phyloP scores from a whole-genome alignment of 2,329 filamentous ascomycete genomes.

The Aspergillus sclerotialis region DNA sequence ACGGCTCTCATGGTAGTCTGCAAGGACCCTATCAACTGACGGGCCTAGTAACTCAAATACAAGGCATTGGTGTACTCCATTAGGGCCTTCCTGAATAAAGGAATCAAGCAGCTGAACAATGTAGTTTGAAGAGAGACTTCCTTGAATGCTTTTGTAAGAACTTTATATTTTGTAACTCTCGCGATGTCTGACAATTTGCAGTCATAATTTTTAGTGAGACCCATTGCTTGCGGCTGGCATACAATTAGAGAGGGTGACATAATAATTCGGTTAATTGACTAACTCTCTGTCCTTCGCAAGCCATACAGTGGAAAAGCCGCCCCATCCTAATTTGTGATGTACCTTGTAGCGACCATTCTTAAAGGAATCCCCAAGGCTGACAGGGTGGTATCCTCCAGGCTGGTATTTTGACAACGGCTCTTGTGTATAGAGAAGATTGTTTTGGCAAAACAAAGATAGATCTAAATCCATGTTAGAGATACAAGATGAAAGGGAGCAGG shows the following conservation, averaged over 20 bases:
- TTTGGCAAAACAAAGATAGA: constrained; percentile 12
- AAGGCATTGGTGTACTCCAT: constrained; percentile 28
- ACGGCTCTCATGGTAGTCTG: constrained; percentile 10
- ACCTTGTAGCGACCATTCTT: constrained; percentile 36
- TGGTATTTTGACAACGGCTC: constrained; percentile 24
- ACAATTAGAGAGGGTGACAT: constrained; percentile 9
- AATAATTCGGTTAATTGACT: constrained; percentile 4
- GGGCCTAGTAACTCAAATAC: constrained; percentile 28
- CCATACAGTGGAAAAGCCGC: constrained; percentile 42
- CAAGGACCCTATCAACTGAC: constrained; percentile 17
- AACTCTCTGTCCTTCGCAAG: constrained; percentile 30
- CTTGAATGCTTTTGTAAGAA: constrained; percentile 5
- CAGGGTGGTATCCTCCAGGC: constrained; percentile 39
- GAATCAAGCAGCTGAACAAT: constrained; percentile 22
- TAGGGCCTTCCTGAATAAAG: constrained; percentile 26
- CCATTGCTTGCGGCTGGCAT: constrained; percentile 12
- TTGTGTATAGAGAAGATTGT: constrained; percentile 19
- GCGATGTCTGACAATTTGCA: constrained; percentile 12
- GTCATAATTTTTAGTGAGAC: constrained; percentile 29
- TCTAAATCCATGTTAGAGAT: constrained; percentile 11
- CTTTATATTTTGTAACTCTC: constrained; percentile 15
- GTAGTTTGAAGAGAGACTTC: constrained; percentile 14
- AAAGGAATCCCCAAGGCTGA: constrained; percentile 37
- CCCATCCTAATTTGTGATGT: constrained; percentile 40
- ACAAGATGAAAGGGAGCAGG: not conserved